phyloP scores from a whole-genome alignment of 1,284 basidiomycete species.

The Trametes sp. region DNA sequence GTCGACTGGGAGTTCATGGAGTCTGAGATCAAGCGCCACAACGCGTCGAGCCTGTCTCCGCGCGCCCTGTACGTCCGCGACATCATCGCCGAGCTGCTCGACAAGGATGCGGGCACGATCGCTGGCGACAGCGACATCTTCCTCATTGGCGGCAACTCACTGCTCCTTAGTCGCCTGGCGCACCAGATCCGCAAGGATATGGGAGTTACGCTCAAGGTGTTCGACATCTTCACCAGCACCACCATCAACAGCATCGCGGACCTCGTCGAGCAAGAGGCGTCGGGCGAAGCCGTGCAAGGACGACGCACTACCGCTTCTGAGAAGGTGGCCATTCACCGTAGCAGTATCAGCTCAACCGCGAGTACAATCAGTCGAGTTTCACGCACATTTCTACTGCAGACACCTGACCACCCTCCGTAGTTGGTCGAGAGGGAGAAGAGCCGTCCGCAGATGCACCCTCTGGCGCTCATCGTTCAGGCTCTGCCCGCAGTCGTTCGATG shows the following conservation, averaged over 20 bases:
- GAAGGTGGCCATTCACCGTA: slow-evolving; percentile 15
- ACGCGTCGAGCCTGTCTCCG: slow-evolving; percentile 43
- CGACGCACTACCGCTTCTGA: slow-evolving; percentile 16
- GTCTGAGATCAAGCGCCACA: slow-evolving; percentile 36
- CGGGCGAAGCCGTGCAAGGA: slow-evolving; percentile 20
- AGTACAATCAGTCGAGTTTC: not conserved
- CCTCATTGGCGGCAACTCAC: slow-evolving; percentile 53
- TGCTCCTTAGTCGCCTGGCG: slow-evolving; percentile 51
- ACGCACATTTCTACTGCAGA: not conserved
- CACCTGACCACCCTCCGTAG: not conserved
- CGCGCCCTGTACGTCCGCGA: slow-evolving; percentile 47
- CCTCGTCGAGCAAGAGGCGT: slow-evolving; percentile 41
- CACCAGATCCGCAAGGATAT: slow-evolving; percentile 49
- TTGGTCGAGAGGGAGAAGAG: slow-evolving; percentile 23
- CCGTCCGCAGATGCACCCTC: slow-evolving; percentile 46
- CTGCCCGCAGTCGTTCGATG: slow-evolving; percentile 49
- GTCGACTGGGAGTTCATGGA: slow-evolving; percentile 48
- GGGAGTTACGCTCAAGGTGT: slow-evolving; percentile 46
- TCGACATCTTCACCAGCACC: slow-evolving; percentile 49
- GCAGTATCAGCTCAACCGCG: slow-evolving; percentile 13
- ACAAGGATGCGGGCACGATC: slow-evolving; percentile 44
- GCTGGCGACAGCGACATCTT: slow-evolving; percentile 52
- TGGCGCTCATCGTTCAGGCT: slow-evolving; percentile 48
- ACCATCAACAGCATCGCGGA: slow-evolving; percentile 49
- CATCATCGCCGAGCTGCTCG: slow-evolving; percentile 48